phyloP scores from a whole-genome alignment of 2,329 filamentous ascomycete genomes.

The Orbilia quercus region DNA sequence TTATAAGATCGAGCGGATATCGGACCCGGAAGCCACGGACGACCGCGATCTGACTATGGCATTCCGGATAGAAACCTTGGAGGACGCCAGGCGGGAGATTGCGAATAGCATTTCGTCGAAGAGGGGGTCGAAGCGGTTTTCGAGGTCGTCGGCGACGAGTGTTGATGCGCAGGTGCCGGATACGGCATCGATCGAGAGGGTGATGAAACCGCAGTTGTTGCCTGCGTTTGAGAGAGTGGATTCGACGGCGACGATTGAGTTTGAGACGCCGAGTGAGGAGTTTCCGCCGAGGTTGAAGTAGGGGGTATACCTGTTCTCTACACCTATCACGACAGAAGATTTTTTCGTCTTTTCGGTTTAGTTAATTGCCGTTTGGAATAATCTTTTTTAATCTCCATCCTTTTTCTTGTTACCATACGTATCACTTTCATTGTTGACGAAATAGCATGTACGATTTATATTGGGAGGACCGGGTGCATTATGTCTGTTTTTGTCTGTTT shows the following conservation, averaged over 20 bases:
- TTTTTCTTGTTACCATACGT: constrained; percentile 6
- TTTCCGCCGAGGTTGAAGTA: constrained; percentile 47
- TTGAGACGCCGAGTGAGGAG: constrained; percentile 47
- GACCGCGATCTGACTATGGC: constrained; percentile 33
- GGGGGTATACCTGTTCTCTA: neutral
- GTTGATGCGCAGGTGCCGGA: constrained; percentile 34
- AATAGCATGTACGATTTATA: constrained; percentile 43
- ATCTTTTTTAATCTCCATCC: constrained; percentile 20
- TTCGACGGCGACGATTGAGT: constrained; percentile 37
- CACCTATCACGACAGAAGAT: neutral
- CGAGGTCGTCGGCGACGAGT: constrained; percentile 30
- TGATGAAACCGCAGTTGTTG: constrained; percentile 21
- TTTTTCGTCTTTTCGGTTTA: constrained; percentile 13
- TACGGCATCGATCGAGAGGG: constrained; percentile 31
- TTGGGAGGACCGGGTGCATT: constrained; percentile 37
- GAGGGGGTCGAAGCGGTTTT: constrained; percentile 41
- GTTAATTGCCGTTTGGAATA: constrained; percentile 4
- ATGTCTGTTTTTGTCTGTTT: constrained; percentile 46
- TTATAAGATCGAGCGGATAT: constrained; percentile 47
- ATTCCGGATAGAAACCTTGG: constrained; percentile 38
- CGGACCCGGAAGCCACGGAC: constrained; percentile 21
- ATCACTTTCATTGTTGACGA: constrained; percentile 31
- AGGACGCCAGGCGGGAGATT: constrained; percentile 48
- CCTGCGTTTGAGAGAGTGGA: constrained; percentile 43
- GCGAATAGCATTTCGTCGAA: constrained; percentile 52